Evolutionary conservation across 2,329 filamentous ascomycete genomes (phyloP), one percentile per base, ranked within the genome.

Genomic region (Ploettnerulaceae sp.): DNA sequence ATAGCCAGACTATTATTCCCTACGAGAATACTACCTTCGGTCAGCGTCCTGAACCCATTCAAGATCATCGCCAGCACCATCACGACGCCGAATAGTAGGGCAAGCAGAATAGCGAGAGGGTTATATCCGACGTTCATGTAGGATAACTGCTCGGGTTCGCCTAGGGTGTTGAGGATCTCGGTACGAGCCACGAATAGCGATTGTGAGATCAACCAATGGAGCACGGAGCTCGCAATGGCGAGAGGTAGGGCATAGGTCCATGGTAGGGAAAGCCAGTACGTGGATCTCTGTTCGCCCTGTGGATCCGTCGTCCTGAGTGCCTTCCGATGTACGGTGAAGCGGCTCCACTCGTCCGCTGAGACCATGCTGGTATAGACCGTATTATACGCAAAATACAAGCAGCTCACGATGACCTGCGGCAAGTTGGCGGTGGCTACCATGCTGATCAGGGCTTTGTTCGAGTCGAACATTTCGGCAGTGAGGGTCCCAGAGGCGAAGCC

Each of bases 121-220:
- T 51, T 56, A 17, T 52, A 61, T 14, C 58, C 57, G 8, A 52
- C 36, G 21, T 54, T 44, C 44, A 52, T 53, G 33, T 38, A 49
- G 4, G 41, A 47, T 2, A 45, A 26, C 0, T 14, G 12, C 40
- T 47, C 47, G 2, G 45, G 29, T 3, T 38, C 31, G 5, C 51
- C 49, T 24, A 12, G 25, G 2, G 45, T 41, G 12, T 52, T 38
- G 9, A 53, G 37, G 8, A 51, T 26, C 18, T 54, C 49, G 1
- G 71, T 66, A 3, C 66, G 59, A 0, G 67, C 67, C 0, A 73
- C 51, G 56, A 73, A 75, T 1, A 74, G 48, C 33, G 66, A 67
- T 48, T 73, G 70, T 0, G 72, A 76, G 3, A 72, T 61, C 4
- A 75, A 60, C 72, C 71, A 76, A 52, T 76, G 72, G 43, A 75